Percentiles rank a stretch among this genome's conserved stretches.
Conservation (phyloP, 2,329 filamentous ascomycete species). For the Parastagonospora avenae region DNA sequence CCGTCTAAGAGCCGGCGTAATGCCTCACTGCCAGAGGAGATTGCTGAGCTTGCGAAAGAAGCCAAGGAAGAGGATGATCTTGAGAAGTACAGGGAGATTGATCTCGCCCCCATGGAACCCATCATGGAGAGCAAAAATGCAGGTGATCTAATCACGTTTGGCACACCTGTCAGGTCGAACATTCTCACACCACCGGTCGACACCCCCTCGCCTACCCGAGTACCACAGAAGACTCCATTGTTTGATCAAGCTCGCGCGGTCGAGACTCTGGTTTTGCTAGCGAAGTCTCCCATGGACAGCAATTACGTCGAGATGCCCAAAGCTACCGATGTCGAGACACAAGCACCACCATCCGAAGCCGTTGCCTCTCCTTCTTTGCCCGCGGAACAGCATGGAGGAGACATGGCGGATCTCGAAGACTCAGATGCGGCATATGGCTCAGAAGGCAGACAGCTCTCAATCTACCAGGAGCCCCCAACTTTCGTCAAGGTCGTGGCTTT, state of each 20-base stretch:
- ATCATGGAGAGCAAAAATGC: slow-evolving; percentile 15
- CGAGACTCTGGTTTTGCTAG: too few species aligned
- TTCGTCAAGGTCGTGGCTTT: slow-evolving; percentile 32
- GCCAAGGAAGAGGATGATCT: slow-evolving; percentile 12
- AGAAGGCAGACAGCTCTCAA: slow-evolving; percentile 8
- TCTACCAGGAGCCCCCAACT: slow-evolving; percentile 18
- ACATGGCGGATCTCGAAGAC: slow-evolving; percentile 1
- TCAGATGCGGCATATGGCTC: neutral
- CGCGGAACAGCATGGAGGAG: neutral
- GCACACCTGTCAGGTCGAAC: slow-evolving; percentile 8
- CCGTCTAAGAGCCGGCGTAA: slow-evolving; percentile 23
- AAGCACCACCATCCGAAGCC: neutral
- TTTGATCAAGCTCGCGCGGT: too few species aligned
- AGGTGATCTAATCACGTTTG: slow-evolving; percentile 21
- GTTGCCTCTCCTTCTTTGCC: neutral
- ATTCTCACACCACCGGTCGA: neutral
- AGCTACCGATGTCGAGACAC: neutral
- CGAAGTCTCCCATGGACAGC: neutral
- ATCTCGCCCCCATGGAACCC: slow-evolving; percentile 28
- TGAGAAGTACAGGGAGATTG: slow-evolving; percentile 21
- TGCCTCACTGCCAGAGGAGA: slow-evolving; percentile 24
- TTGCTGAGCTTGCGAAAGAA: slow-evolving; percentile 19
- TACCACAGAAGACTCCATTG: too few species aligned
- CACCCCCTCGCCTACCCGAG: neutral
- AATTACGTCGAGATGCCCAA: neutral